A percentile compares a stretch with the other conserved stretches of the same genome.
Conservation (phyloP, 1,139 yeast species). For the Kurtzmaniella natalensis region DNA sequence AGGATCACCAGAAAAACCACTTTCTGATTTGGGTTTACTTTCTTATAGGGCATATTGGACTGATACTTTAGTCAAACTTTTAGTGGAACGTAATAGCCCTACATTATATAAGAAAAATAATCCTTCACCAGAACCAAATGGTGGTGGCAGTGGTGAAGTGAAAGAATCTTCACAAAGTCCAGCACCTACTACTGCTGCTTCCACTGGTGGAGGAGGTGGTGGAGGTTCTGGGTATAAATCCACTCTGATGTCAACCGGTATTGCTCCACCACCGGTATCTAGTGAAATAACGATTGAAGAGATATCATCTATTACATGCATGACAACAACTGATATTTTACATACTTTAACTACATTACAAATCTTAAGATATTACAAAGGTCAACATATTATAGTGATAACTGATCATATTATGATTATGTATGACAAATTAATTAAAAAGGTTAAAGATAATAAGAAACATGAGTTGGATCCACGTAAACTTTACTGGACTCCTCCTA, state of each 20-base stretch:
- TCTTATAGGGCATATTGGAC: slow-evolving; percentile 98
- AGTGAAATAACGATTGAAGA: slow-evolving; percentile 89
- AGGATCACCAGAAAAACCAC: slow-evolving; percentile 97
- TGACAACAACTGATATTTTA: slow-evolving; percentile 94
- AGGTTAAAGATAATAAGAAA: slow-evolving; percentile 58
- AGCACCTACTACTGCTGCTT: slow-evolving; percentile 9
- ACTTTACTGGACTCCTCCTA: slow-evolving; percentile 91
- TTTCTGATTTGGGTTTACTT: slow-evolving; percentile 87
- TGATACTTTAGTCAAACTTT: slow-evolving; percentile 71
- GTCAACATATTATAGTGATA: slow-evolving; percentile 89
- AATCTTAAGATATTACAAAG: slow-evolving; percentile 87
- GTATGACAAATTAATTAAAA: slow-evolving; percentile 66
- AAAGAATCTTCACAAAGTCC: slow-evolving; percentile 21
- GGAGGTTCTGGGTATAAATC: slow-evolving; percentile 11
- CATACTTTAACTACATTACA: slow-evolving; percentile 91
- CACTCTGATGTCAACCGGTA: neutral
- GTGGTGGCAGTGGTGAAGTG: slow-evolving; percentile 29
- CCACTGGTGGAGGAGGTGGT: no score
- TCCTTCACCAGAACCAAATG: slow-evolving; percentile 22
- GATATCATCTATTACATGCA: slow-evolving; percentile 77
- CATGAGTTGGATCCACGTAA: slow-evolving; percentile 71
- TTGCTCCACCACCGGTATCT: slow-evolving; percentile 18
- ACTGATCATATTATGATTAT: slow-evolving; percentile 78
- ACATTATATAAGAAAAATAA: slow-evolving; percentile 36
- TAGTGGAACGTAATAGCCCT: slow-evolving; percentile 59